phyloP scores from a whole-genome alignment of 78 protist species.

The Thecamonas trahens region DNA sequence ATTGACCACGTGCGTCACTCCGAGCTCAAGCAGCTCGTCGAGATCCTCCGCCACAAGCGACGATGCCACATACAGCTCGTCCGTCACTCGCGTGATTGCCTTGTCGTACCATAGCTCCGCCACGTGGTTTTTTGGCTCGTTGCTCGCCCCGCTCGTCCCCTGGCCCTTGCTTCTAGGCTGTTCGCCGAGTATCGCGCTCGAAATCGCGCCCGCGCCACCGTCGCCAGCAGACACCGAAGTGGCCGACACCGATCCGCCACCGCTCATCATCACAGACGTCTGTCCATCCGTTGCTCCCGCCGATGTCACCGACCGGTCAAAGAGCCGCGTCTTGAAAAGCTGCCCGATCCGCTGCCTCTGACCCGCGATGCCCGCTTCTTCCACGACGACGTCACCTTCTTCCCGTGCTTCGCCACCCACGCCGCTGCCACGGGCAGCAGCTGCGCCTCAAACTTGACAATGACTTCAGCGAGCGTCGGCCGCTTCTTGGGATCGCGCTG shows the following conservation, averaged over 20 bases:
- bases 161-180: neutral
- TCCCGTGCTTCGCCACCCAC: neutral
- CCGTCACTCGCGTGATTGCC: neutral
- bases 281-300: neutral
- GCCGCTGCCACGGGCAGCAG: neutral
- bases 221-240: neutral
- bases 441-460: conserved; percentile 34
- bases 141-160: neutral
- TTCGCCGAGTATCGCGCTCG: neutral
- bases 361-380: neutral
- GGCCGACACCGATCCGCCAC: neutral
- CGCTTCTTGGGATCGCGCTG: conserved; percentile 68
- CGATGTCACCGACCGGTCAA: neutral
- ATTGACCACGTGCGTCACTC: neutral
- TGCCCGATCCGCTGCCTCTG: neutral
- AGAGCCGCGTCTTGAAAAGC: neutral
- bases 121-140: neutral
- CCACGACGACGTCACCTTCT: neutral
- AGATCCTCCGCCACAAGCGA: neutral
- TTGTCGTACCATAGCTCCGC: neutral
- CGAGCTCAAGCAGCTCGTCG: neutral
- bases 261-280: neutral
- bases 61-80: neutral
- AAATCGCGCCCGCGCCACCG: neutral
- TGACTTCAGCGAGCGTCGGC: conserved; percentile 47